Conservation (phyloP, 2,329 filamentous ascomycete genomes). For the Aspergillus sp. region DNA sequence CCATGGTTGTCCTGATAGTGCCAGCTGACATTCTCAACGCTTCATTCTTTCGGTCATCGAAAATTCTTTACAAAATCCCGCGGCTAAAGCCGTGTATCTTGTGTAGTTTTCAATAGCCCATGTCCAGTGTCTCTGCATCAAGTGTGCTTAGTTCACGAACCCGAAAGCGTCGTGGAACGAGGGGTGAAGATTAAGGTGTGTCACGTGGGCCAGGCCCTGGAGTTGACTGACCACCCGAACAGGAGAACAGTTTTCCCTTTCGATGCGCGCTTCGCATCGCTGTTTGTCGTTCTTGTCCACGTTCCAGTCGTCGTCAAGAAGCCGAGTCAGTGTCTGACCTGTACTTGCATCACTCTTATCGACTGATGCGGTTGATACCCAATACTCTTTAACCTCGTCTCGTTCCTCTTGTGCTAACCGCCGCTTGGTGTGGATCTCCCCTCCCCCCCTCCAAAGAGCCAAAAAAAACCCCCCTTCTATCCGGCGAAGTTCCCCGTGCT, state of each 20-base stretch:
- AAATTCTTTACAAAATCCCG: background rate
- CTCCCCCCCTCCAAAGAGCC: background rate
- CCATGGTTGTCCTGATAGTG: too few species aligned
- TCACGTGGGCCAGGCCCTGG: background rate
- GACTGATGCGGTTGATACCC: background rate
- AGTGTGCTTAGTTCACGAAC: background rate
- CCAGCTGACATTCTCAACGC: background rate
- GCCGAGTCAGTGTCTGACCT: background rate
- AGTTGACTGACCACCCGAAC: background rate
- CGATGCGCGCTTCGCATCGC: background rate
- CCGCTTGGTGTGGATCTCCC: slow-evolving; percentile 2
- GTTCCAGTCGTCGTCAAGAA: background rate
- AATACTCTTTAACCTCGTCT: background rate
- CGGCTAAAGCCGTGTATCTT: background rate
- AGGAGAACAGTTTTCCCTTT: background rate
- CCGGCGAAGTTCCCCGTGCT: background rate
- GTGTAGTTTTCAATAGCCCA: background rate
- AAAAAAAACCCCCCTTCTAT: background rate
- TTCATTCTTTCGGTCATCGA: background rate
- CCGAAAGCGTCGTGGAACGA: background rate
- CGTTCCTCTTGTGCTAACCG: background rate
- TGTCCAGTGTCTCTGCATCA: background rate
- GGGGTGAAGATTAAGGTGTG: background rate
- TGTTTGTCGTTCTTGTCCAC: background rate
- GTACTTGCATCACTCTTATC: background rate